Evolutionary conservation across 192 early-diverging fungal species (phyloP), one percentile per base, ranked within the genome.

Genomic region (Backusella sp.): DNA sequence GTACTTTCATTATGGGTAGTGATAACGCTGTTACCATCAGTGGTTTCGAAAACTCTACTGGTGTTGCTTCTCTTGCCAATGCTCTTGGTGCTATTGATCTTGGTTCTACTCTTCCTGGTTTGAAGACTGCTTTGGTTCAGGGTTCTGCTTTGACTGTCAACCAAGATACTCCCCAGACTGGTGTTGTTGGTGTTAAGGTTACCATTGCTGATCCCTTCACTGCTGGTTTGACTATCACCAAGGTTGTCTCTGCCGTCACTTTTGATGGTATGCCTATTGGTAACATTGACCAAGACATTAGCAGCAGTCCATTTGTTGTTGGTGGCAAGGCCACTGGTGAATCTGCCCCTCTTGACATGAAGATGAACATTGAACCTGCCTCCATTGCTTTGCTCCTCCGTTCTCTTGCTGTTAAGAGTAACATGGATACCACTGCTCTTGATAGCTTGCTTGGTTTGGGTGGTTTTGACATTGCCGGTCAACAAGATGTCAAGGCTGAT

Each of bases 201-300:
- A 78, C 79, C 8, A 77, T 90, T 49, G 80, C 84, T 39, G 86
- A 90, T 76, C 89, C 89, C n/a, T 88, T 90, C 77, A 66, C 73
- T 32, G 83, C 88, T 44, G 76, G 79, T 15, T 71, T 90, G 56
- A 75, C 76, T 32, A 89, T 90, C 77, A 76, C 73, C 26, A 82
- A 80, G 37, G 81, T 91, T 72, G 67, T 84, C 46, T 82, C 86
- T 14, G 76, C 82, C 42, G 85, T 85, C 41, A 73, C 75, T 14
- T 88, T 82, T 70, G 66, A 84, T 6, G 84, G 82, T 30, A 76
- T 82, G 42, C 70, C 71, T 2, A 72, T 89, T 6, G 88, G 87
- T 32, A 70, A 77, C 59, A 86, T 89, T 65, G 68, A 85, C 52
- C 77, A 85, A 68, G 84, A 84, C 46, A 78, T 87, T 32, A 80